Evolutionary conservation across 495 filamentous ascomycete species (phyloP).

Genomic region (Lichenothelia convexa): DNA sequence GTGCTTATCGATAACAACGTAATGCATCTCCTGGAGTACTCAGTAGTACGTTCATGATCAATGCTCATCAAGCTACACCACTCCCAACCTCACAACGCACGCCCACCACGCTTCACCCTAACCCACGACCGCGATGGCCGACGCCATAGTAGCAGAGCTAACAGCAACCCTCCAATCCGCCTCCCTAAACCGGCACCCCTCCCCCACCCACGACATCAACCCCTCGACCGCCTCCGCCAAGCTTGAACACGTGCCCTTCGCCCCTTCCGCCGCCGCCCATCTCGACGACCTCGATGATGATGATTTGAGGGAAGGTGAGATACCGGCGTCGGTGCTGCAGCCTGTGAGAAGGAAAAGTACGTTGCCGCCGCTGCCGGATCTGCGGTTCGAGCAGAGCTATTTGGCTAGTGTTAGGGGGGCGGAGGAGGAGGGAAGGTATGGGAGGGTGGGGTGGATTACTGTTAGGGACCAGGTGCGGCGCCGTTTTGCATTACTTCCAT

Average conservation of each 20-base stretch:
- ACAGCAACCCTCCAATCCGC: constrained; percentile 58
- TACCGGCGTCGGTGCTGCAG: constrained; percentile 20
- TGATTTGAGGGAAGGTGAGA: constrained; percentile 21
- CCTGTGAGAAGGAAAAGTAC: constrained; percentile 31
- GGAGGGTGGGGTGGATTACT: constrained; percentile 79
- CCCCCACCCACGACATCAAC: constrained; percentile 57
- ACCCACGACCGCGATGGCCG: neutral
- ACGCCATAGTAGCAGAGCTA: neutral
- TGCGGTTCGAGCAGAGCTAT: constrained; percentile 96
- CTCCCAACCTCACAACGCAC: no score
- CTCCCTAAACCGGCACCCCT: constrained; percentile 50
- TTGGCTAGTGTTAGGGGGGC: constrained; percentile 63
- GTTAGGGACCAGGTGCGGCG: constrained; percentile 65
- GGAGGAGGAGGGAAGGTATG: no score
- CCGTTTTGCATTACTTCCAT: no score
- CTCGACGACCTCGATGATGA: constrained; percentile 8
- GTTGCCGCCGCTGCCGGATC: constrained; percentile 75
- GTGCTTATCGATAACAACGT: no score
- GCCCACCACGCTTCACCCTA: neutral
- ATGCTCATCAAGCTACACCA: no score
- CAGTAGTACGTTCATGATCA: no score
- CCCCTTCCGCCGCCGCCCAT: constrained; percentile 5
- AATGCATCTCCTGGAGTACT: no score
- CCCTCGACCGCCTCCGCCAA: constrained; percentile 45
- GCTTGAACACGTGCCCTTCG: constrained; percentile 16